phyloP scores from a whole-genome alignment of 176 grass and related monocot species.

The sorghum (Sorghum bicolor) region Sorghum_bicolor_NCBIv3 NC_012871.2:77595501-77596000 shows the following conservation, averaged over 20 bases:
- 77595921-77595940: conserved; percentile 72
- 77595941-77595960: conserved; percentile 83
- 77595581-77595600: conserved; percentile 54
- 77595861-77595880: conserved; percentile 31
- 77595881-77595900: conserved; percentile 76
- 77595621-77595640: conserved; percentile 40
- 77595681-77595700: conserved; percentile 5
- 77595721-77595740: conserved; percentile 64
- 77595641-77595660: conserved; percentile 44
- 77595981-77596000: conserved; percentile 28
- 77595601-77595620: conserved; percentile 30
- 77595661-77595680: conserved; percentile 24
- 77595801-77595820: conserved; percentile 84
- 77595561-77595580: conserved; percentile 80
- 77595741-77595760: conserved; percentile 43
- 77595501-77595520: conserved; percentile 91
- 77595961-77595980: conserved; percentile 10
- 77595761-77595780: conserved; percentile 55
- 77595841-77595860: conserved; percentile 24
- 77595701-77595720: conserved; percentile 24
- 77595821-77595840: conserved; percentile 26
- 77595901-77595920: conserved; percentile 86
- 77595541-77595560: conserved; percentile 90
- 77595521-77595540: conserved; percentile 85
- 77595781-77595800: conserved; percentile 98